These are phyloP conservation scores for Wickerhamia fluorescens DNA, from an alignment of 805 yeast genomes.

Conservation along the genomic window DNA sequence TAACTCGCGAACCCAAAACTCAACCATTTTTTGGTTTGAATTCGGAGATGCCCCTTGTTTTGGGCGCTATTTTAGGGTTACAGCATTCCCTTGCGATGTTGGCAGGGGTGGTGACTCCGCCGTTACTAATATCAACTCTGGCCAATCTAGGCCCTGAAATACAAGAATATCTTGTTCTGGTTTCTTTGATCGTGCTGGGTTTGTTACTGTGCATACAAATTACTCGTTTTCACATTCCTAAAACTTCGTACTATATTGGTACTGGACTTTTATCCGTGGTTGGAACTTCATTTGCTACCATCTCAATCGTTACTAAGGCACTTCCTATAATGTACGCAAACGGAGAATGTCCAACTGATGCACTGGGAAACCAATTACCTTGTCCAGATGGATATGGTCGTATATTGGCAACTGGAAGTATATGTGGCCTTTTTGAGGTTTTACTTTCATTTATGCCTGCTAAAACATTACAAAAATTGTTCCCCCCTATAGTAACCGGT, in stretches of 20 bases:
- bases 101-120: slow-evolving; percentile 86
- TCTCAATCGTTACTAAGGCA: slow-evolving; percentile 68
- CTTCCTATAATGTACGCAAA: slow-evolving; percentile 72
- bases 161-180: slow-evolving; percentile 30
- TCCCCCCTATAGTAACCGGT: slow-evolving; percentile 90
- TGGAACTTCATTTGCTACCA: slow-evolving; percentile 87
- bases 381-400: slow-evolving; percentile 91
- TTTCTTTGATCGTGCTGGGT: slow-evolving; percentile 34
- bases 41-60: slow-evolving; percentile 71
- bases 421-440: slow-evolving; percentile 72
- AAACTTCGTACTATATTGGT: slow-evolving; percentile 73
- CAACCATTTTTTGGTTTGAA: slow-evolving; percentile 83
- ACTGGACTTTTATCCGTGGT: slow-evolving; percentile 87
- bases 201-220: slow-evolving; percentile 68
- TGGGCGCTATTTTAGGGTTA: slow-evolving; percentile 73
- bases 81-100: slow-evolving; percentile 88
- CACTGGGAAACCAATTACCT: slow-evolving; percentile 60
- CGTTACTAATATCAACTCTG: slow-evolving; percentile 57
- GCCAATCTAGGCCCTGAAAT: slow-evolving; percentile 49
- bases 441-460: slow-evolving; percentile 74
- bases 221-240: slow-evolving; percentile 69
- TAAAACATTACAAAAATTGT: slow-evolving; percentile 55
- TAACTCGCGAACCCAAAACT: slow-evolving; percentile 35
- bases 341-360: slow-evolving; percentile 59
- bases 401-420: slow-evolving; percentile 73